These are phyloP conservation scores for Bruguiera hainesii DNA, from an alignment of 441 rosid genomes.

Conservation along the genomic window DNA sequence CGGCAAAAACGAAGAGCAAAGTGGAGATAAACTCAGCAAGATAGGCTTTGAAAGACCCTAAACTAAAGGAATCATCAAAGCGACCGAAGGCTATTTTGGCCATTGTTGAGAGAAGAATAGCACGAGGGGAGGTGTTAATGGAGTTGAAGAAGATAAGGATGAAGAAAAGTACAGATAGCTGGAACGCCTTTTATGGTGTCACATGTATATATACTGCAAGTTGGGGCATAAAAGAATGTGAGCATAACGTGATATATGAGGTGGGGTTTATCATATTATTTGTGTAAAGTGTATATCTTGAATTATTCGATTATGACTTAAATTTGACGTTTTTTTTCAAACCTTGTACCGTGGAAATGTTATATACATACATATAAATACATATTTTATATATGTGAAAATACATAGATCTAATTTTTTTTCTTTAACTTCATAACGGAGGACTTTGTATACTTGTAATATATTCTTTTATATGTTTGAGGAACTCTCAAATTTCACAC, in stretches of 20 bases:
- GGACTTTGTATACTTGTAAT: no score
- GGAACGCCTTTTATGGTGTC: conserved; percentile 16
- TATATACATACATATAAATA: no score
- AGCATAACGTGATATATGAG: not conserved
- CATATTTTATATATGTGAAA: no score
- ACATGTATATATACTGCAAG: conserved; percentile 16
- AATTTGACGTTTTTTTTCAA: no score
- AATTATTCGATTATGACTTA: no score
- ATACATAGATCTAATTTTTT: no score
- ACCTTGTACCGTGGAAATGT: no score
- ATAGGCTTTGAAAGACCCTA: conserved; percentile 72
- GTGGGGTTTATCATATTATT: not conserved
- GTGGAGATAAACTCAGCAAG: conserved; percentile 93
- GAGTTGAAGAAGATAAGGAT: not conserved
- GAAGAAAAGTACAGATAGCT: conserved; percentile 9
- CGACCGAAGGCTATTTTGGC: conserved; percentile 73
- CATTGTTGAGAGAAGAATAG: conserved; percentile 28
- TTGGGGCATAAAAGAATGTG: not conserved
- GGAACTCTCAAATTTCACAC: no score
- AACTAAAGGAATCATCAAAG: conserved; percentile 74
- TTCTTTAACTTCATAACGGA: no score
- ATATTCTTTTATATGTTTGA: no score
- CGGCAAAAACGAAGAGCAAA: conserved; percentile 88
- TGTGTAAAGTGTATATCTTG: no score
- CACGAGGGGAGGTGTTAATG: not conserved